Conservation (phyloP, 1,139 yeast species). For the Geotrichum citri-aurantii region DNA sequence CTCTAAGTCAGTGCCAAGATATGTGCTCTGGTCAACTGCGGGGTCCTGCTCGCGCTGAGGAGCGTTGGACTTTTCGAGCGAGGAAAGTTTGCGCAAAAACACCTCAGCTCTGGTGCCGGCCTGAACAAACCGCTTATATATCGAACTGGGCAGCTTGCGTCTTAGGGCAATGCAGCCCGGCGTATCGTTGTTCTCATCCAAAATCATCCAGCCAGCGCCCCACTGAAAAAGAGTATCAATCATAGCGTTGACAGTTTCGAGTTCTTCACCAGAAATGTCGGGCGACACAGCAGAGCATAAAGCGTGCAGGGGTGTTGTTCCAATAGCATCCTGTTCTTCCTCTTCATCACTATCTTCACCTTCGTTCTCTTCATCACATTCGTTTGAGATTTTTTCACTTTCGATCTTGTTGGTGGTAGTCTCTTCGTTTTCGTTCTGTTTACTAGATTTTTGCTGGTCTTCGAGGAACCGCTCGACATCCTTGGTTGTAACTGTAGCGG, state of each 20-base stretch:
- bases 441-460: background rate
- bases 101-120: slow-evolving; percentile 93
- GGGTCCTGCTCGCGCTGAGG: slow-evolving; percentile 25
- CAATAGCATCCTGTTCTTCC: slow-evolving; percentile 40
- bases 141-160: slow-evolving; percentile 25
- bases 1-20: slow-evolving; percentile 59
- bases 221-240: slow-evolving; percentile 64
- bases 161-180: slow-evolving; percentile 38
- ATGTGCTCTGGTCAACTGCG: slow-evolving; percentile 50
- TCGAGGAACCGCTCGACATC: slow-evolving; percentile 45
- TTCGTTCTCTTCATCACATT: slow-evolving; percentile 22
- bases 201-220: slow-evolving; percentile 83
- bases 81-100: slow-evolving; percentile 64
- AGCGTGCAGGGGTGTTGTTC: slow-evolving; percentile 77
- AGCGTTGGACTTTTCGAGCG: slow-evolving; percentile 40
- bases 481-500: slow-evolving; percentile 76
- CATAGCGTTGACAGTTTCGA: slow-evolving; percentile 46
- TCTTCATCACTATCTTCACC: slow-evolving; percentile 38
- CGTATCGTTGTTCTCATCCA: slow-evolving; percentile 42
- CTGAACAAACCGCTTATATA: slow-evolving; percentile 55
- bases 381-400: slow-evolving; percentile 18
- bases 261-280: slow-evolving; percentile 42
- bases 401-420: slow-evolving; percentile 27
- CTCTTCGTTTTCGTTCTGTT: slow-evolving; percentile 34
- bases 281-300: slow-evolving; percentile 34